Evolutionary conservation across 139 green algal genomes (phyloP), one percentile per base, ranked within the genome.

Genomic region (Chlamydomonas sphaeroides): DNA sequence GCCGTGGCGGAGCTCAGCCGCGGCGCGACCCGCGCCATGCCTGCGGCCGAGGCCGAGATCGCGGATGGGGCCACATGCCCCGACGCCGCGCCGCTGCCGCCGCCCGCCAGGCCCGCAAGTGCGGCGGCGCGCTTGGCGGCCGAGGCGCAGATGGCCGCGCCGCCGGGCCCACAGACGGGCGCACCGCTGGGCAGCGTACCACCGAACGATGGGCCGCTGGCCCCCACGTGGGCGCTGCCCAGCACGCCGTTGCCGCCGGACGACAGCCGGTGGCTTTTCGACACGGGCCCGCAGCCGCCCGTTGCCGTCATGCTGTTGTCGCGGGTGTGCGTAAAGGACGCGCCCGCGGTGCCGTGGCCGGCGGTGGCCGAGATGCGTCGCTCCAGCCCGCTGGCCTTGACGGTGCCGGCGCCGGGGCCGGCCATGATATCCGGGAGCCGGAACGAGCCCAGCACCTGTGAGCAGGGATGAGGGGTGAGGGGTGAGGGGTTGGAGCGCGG

Each of bases 401-500:
- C 8, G 15, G 65, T 28, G 35, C 35, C 35, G 35, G 28, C 35
- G 32, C 65, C 65, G 5, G 48, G 32, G 8, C 28, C 36, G 30
- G 33, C 17, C 0, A 80, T 10, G 39, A 80, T 80, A 4, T 80
- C 74, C 2, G 74, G 74, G 25, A 80, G 39, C 21, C 65, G 74
- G 39, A 80, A 70, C 30, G 74, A 80, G 59, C 42, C 41, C 5
- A 80, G 59, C 18, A 80, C n/a, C n/a, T n/a, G n/a, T n/a, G n/a
- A n/a, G n/a, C n/a, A n/a, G n/a, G n/a, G n/a, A n/a, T n/a, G n/a
- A n/a, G n/a, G n/a, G n/a, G n/a, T n/a, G n/a, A n/a, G n/a, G n/a
- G n/a, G n/a, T n/a, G n/a, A n/a, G n/a, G n/a, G n/a, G n/a, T n/a
- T n/a, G n/a, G n/a, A n/a, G n/a, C n/a, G n/a, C n/a, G n/a, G n/a